phyloP scores from a whole-genome alignment of 345 rosid species.

The Eucalyptus regnans region DNA sequence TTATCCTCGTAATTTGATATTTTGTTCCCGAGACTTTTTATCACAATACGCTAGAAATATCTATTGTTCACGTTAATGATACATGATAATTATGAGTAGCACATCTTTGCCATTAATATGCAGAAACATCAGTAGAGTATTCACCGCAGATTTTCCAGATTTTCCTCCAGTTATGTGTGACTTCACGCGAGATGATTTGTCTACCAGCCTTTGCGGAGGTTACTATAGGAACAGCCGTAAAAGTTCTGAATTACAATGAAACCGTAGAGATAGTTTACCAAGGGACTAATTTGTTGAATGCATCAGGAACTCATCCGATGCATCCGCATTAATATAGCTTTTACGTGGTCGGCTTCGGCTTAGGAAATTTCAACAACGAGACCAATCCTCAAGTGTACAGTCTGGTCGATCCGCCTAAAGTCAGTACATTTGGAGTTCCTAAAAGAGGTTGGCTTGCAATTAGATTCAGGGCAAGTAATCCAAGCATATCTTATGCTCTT shows the following conservation, averaged over 20 bases:
- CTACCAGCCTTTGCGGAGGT: background rate
- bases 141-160: background rate
- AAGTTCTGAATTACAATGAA: background rate
- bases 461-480: background rate
- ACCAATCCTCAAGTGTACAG: background rate
- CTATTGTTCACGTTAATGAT: too few relatives aligned
- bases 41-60: too few relatives aligned
- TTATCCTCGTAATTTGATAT: background rate
- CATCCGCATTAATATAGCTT: constrained; percentile 2
- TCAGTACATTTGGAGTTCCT: background rate
- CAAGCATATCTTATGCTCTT: too few relatives aligned
- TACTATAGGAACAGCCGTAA: background rate
- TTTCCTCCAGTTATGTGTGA: background rate
- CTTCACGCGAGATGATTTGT: background rate
- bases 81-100: background rate
- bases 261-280: background rate
- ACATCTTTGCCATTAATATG: background rate
- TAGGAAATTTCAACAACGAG: background rate
- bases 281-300: background rate
- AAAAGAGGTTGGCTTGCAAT: constrained; percentile 1
- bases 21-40: too few relatives aligned
- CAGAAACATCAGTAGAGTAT: background rate
- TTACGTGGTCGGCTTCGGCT: background rate
- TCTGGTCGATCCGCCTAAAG: constrained; percentile 1
- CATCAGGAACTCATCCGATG: background rate